Conservation (phyloP, 306 rosid genomes). For the Cicer arietinum region DNA sequence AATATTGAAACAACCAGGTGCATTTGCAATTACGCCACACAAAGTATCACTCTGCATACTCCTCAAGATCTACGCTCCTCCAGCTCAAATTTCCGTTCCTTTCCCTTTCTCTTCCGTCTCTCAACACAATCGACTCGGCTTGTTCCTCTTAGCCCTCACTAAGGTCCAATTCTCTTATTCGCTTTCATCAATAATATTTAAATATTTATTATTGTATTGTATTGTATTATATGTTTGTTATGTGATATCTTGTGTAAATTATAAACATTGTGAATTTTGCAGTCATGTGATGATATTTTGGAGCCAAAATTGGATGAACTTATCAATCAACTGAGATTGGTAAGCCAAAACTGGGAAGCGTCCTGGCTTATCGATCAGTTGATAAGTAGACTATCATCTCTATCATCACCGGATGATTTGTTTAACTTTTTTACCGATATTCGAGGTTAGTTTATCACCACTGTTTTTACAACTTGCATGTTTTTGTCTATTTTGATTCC, state of each 20-base stretch:
- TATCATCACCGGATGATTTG: constrained; percentile 85
- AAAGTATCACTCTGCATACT: constrained; percentile 87
- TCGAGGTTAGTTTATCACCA: constrained; percentile 65
- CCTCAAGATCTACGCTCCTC: constrained; percentile 82
- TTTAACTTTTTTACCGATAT: constrained; percentile 83
- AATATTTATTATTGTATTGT: background rate
- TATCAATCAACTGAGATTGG: constrained; percentile 67
- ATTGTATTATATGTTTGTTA: background rate
- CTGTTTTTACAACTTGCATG: background rate
- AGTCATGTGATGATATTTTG: constrained; percentile 84
- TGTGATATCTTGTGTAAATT: constrained; percentile 1
- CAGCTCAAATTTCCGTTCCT: constrained; percentile 66
- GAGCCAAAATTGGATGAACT: constrained; percentile 93
- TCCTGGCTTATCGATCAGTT: constrained; percentile 69
- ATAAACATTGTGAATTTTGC: constrained; percentile 28
- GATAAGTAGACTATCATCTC: constrained; percentile 67
- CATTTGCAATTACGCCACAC: constrained; percentile 84
- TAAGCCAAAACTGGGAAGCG: constrained; percentile 58
- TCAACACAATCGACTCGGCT: constrained; percentile 83
- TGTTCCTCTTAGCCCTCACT: constrained; percentile 79
- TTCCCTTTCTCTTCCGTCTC: constrained; percentile 77
- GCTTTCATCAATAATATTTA: background rate
- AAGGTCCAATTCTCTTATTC: constrained; percentile 49
- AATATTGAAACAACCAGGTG: constrained; percentile 69
- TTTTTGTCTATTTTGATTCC: background rate